A percentile compares a stretch with the other conserved stretches of the same genome.
Conservation (phyloP, 2,329 filamentous ascomycete genomes). For the Chaetomiaceae sp. region DNA sequence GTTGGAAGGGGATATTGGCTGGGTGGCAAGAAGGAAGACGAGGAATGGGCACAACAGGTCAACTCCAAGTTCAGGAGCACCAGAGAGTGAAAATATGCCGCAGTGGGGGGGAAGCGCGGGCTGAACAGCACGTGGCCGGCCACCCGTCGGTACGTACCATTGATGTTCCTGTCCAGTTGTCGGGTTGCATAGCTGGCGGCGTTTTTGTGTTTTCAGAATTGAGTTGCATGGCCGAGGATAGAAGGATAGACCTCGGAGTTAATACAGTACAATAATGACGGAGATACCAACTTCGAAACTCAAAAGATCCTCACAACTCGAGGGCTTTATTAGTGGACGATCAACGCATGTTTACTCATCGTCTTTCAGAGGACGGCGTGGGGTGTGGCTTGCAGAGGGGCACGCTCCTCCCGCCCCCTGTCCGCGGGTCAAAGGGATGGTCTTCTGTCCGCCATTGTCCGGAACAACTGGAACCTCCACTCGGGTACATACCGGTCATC, state of each 20-base stretch:
- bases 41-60: constrained; percentile 64
- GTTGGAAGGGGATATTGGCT: constrained; percentile 78
- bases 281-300: too few relatives aligned
- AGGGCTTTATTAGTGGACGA: too few relatives aligned
- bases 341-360: too few relatives aligned
- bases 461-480: background rate
- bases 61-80: constrained; percentile 34
- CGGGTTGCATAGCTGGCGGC: constrained; percentile 12
- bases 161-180: background rate
- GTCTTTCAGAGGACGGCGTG: too few relatives aligned
- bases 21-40: constrained; percentile 56
- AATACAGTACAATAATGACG: background rate
- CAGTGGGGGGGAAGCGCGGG: constrained; percentile 1
- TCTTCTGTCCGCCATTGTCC: background rate
- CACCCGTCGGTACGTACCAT: background rate
- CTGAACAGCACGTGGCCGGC: constrained; percentile 1
- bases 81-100: constrained; percentile 11
- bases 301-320: too few relatives aligned
- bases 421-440: background rate
- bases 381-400: background rate
- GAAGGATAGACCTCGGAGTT: background rate
- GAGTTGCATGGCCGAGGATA: background rate
- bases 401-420: background rate
- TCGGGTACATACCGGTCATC: too few relatives aligned
- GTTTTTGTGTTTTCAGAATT: background rate